Conservation (phyloP, 441 rosid species). For the Mallotus repandus region DNA sequence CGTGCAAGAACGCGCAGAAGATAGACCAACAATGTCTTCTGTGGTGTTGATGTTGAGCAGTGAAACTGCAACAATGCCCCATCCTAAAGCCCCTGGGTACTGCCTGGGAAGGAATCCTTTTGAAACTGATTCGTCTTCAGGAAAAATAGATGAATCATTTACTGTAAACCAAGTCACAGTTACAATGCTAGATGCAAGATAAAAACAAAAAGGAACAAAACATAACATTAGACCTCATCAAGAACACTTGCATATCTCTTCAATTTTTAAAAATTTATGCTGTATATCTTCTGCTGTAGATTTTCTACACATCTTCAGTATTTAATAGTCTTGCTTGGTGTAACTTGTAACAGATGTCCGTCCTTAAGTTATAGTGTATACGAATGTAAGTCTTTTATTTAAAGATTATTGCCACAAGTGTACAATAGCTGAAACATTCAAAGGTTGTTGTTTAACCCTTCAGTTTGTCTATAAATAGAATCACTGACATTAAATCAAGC, state of each 20-base stretch:
- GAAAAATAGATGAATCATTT: slow-evolving; percentile 54
- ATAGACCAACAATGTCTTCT: slow-evolving; percentile 65
- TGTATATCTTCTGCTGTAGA: slow-evolving; percentile 8
- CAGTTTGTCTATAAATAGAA: no score
- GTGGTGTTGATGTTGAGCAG: slow-evolving; percentile 66
- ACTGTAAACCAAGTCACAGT: slow-evolving; percentile 82
- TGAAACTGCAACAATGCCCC: slow-evolving; percentile 49
- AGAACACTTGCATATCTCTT: not conserved
- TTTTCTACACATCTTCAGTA: not conserved
- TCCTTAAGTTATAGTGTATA: not conserved
- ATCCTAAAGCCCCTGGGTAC: slow-evolving; percentile 72
- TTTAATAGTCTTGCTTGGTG: not conserved
- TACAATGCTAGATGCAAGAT: slow-evolving; percentile 64
- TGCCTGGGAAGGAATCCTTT: slow-evolving; percentile 52
- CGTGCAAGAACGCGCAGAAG: slow-evolving; percentile 67
- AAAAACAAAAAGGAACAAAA: not conserved
- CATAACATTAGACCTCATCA: not conserved
- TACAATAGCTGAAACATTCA: not conserved
- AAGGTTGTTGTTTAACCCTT: not conserved
- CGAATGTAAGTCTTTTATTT: not conserved
- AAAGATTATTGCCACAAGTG: no score
- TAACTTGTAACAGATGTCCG: not conserved
- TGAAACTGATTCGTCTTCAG: slow-evolving; percentile 65
- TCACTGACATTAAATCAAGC: no score
- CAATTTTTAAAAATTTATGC: not conserved